Evolutionary conservation across 805 yeast species (phyloP).

Genomic region (Cyberlindnera japonica): DNA sequence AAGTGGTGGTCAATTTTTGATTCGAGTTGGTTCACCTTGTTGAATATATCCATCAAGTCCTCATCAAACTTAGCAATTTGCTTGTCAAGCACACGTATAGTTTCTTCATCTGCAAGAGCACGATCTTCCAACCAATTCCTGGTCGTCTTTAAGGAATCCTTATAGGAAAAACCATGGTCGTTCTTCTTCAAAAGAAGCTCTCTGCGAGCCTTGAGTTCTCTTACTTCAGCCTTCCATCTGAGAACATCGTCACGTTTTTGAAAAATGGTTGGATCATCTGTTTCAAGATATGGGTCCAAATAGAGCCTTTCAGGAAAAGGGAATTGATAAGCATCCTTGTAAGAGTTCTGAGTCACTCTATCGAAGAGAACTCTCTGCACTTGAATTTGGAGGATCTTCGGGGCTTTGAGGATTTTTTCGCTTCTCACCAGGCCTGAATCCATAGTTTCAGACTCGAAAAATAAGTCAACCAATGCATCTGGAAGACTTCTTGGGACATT

Average conservation of each 20-base stretch:
- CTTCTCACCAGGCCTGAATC: background rate
- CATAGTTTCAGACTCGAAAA: background rate
- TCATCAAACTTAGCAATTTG: conserved; percentile 45
- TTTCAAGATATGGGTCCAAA: conserved; percentile 83
- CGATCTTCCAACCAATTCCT: conserved; percentile 48
- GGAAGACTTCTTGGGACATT: conserved; percentile 29
- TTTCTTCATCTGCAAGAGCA: conserved; percentile 39
- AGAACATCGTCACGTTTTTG: conserved; percentile 50
- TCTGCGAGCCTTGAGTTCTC: conserved; percentile 40
- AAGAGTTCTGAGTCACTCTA: conserved; percentile 63
- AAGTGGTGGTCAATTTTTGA: conserved; percentile 56
- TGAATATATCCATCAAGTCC: conserved; percentile 41
- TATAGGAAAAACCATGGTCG: conserved; percentile 46
- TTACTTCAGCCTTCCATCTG: conserved; percentile 56
- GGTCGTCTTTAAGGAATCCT: conserved; percentile 54
- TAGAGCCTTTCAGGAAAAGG: conserved; percentile 75
- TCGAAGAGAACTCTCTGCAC: conserved; percentile 93
- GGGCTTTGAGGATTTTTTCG: conserved; percentile 66
- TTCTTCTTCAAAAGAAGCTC: conserved; percentile 41
- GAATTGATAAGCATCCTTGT: conserved; percentile 77
- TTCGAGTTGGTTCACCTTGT: conserved; percentile 42
- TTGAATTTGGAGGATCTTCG: conserved; percentile 84
- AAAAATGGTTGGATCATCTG: conserved; percentile 52
- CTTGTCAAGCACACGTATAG: conserved; percentile 44
- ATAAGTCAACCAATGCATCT: background rate